Evolutionary conservation across 2,329 filamentous ascomycete species (phyloP), one percentile per base, ranked within the genome.

Genomic region (Teratosphaeria zuluensis): DNA sequence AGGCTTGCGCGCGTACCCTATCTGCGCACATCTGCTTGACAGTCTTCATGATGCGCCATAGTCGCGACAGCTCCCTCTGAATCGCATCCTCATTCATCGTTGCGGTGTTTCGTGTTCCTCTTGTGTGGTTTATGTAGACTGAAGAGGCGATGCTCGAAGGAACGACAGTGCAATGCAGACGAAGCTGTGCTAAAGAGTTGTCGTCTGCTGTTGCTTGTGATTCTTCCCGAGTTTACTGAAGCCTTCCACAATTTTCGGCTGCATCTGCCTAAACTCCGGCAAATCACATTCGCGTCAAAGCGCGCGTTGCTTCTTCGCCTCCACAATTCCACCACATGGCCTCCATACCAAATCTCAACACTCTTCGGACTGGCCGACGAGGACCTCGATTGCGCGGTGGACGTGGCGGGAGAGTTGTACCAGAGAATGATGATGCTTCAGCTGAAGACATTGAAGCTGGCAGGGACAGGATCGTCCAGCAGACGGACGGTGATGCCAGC

Each of bases 1-100:
- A 24, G 32, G 55, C 7, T 52, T n/a, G 19, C 16, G 16, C 12
- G 51, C 88, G 69, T 83, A 96, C 92, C 74, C 92, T 80, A 75
- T 97, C 94, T 62, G 83, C 81, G 67, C 94, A 87, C 92, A 99
- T 95, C 81, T 99, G 90, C 75, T 95, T 90, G 54, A 91, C 86
- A 8, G 94, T 99, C 75, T 86, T 85, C 84, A 90, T 95, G 68
- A 92, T 90, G 75, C 92, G 89, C 92, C 94, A 99, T 66, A 96
- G 84, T 72, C 89, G 85, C 64, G 84, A 81, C 58, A 68, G 60
- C 58, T 71, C 68, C 6, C 42, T n/a, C 59, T 64, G 64, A 33
- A 59, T 59, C 58, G 63, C 63, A 53, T 69, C 68, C 61, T 71
- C 57, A 2, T 14, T 31, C 57, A 59, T 59, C 24, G 38, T 46